Conservation (phyloP, 1,284 basidiomycete species). For the Hypsizygus ulmarius region DNA sequence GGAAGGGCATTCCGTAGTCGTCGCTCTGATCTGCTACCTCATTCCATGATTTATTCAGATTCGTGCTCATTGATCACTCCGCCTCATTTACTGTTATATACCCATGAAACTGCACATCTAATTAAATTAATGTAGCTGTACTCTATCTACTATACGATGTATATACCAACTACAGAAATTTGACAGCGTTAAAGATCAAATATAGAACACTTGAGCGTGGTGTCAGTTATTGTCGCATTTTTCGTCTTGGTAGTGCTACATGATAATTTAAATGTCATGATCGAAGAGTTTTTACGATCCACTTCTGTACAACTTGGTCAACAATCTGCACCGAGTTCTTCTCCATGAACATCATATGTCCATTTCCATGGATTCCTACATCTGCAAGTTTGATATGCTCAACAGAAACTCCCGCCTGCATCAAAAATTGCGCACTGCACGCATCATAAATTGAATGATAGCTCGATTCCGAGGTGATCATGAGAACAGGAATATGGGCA, state of each 20-base stretch:
- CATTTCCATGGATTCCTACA: conserved; percentile 46
- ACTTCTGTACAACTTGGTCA: conserved; percentile 35
- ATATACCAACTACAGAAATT: no score
- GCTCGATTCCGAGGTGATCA: conserved; percentile 46
- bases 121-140: no score
- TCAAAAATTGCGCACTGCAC: conserved; percentile 41
- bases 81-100: no score
- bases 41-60: no score
- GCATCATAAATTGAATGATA: conserved; percentile 49
- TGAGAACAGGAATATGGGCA: conserved; percentile 39
- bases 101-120: no score
- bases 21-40: background rate
- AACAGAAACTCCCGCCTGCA: conserved; percentile 42
- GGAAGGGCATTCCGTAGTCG: background rate
- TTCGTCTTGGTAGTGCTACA: no score
- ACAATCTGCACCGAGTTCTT: conserved; percentile 42
- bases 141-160: no score
- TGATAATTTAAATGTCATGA: no score
- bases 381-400: conserved; percentile 38
- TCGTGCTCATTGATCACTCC: no score
- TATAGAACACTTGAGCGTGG: no score
- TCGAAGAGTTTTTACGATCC: conserved; percentile 29
- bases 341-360: conserved; percentile 55
- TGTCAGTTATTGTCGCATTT: no score
- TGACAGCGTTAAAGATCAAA: background rate